Base-by-base conservation (phyloP, 2,329 filamentous ascomycete genomes). In the Ceratocystis harringtonii region DNA sequence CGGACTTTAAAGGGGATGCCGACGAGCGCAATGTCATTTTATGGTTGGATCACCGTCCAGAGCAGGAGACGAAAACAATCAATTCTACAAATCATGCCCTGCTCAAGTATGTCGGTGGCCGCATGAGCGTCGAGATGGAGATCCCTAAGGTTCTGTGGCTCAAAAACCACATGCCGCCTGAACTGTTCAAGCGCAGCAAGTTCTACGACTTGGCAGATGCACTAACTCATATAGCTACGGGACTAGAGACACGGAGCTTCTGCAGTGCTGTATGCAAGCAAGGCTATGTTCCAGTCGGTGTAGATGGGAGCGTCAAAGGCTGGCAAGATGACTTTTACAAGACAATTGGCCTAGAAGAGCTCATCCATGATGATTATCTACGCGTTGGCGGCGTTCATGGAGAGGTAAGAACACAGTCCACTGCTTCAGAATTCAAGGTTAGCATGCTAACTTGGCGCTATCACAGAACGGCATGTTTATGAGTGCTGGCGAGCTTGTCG, bases 91-190 rank as follows among this genome's bases (percentile, higher is more conserved):
- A 86, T 64, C 94, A 99, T 79, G 94, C 95, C 75, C 80, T 99
- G 64, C 84, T 99, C 67, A 88, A 91, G 72, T 99, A 99, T 73
- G 94, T 99, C 19, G 94, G 94, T 70, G 94, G 94, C 69, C 92
- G 88, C 74, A 99, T 99, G 94, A 96, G 90, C 74, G 92, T 96
- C 69, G 94, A 99, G 79, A 99, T 99, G 94, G 94, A 99, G 75
- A 95, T 99, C 65, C 94, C 94, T 69, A 99, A 99, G 78, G 90
- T 96, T 1, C 81, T 97, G 66, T 99, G 94, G 94, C 81, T 99
- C 73, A 97, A 97, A 82, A 96, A 96, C 76, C 84, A 97, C 77
- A 97, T 99, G 94, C 88, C 94, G 1, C 81, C 88, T 65, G 89
- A 96, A 71, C 80, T 94, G 17, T 99, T 97, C 72, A 86, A 87